Evolutionary conservation across 768 basidiomycete species (phyloP), one percentile per base, ranked within the genome.

Genomic region (Trametes maxima): DNA sequence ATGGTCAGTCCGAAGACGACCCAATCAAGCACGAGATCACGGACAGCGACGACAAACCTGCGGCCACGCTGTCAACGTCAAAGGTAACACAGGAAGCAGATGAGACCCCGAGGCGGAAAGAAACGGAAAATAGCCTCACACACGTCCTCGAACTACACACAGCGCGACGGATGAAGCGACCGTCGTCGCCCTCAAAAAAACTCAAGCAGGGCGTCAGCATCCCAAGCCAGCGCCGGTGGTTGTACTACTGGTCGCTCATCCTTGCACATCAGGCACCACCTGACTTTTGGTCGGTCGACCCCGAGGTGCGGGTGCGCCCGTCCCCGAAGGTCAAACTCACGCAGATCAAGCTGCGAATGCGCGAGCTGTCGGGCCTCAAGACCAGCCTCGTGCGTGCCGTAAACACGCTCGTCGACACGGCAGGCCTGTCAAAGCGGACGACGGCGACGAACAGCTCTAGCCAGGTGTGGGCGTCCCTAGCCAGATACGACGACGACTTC

Each of bases 401-500:
- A 44, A 88, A 82, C 60, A 69, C 74, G 28, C 64, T 88, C 1
- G 75, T 89, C 21, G 81, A 82, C 54, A 74, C 76, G 36, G 73
- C 82, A 16, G 78, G 71, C 62, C 69, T 76, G 50, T 74, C 74
- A 49, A 76, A 78, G 70, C 44, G 44, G 63, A 35, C 51, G 24
- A 47, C 62, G 44, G 65, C 57, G 42, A 67, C 73, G 54, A 58
- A 69, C 28, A 72, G 76, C 54, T 67, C 72, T 64, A 76, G 78
- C 37, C 78, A 80, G 37, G 74, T 86, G 4, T 92, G 88, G 90
- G 86, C 79, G 2, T 91, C 89, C 19, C 74, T 95, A 13, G 87
- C 90, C n/a, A 79, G 92, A 56, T 95, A 95, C 69, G 85, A 88
- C 62, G 90, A 94, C 65, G 76, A 72, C 1, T 79, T 94, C 39